Conservation (phyloP, 306 rosid genomes). For the Albizia julibrissin region DNA sequence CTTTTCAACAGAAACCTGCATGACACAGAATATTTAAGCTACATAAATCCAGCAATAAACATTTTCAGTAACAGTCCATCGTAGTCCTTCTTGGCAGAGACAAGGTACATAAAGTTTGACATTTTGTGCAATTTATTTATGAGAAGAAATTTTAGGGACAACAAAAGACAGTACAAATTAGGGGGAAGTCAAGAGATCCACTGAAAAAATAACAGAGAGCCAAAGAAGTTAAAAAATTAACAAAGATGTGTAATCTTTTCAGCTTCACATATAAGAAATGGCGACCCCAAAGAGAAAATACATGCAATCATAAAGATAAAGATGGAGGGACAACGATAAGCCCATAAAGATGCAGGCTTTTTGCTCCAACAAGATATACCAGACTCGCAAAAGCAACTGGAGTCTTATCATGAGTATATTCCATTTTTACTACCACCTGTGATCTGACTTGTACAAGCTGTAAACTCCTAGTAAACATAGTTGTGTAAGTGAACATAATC, state of each 20-base stretch:
- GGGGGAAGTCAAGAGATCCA: neutral
- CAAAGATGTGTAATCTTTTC: neutral
- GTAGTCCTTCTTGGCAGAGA: constrained; percentile 16
- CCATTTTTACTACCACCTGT: neutral
- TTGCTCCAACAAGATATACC: neutral
- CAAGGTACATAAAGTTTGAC: neutral
- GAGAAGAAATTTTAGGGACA: neutral
- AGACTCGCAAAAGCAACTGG: neutral
- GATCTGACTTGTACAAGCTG: neutral
- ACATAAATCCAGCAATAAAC: constrained; percentile 19
- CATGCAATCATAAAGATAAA: neutral
- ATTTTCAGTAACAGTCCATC: constrained; percentile 1
- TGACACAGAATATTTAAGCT: constrained; percentile 21
- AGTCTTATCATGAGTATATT: neutral
- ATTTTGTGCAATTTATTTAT: neutral
- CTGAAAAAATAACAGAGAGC: neutral
- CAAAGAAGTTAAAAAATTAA: neutral
- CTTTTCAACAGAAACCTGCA: constrained; percentile 72
- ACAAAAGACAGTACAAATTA: neutral
- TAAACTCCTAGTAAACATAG: neutral
- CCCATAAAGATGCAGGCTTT: neutral
- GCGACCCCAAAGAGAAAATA: neutral
- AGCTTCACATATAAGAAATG: neutral
- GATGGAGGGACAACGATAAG: neutral
- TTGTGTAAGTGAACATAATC: neutral